Conservation (phyloP, 768 basidiomycete genomes). For the Lactifluus volemus region DNA sequence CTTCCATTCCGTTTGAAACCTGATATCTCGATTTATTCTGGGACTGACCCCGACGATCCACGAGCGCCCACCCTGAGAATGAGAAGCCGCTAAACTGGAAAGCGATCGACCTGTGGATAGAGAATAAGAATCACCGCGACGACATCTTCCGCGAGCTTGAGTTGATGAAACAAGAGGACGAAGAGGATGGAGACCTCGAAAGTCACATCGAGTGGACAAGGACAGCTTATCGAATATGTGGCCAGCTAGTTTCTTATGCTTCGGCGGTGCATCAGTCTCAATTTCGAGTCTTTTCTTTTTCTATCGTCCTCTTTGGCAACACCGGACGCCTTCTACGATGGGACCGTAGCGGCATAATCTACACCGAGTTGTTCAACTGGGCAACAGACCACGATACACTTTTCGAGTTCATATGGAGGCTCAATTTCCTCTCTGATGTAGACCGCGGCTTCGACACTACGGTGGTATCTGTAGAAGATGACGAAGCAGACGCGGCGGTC, state of each 20-base stretch:
- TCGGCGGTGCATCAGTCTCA: background rate
- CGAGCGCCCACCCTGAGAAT: background rate
- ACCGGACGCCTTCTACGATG: slow-evolving; percentile 5
- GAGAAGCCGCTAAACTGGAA: background rate
- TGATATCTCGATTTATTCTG: background rate
- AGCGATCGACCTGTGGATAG: background rate
- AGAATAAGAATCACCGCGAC: background rate
- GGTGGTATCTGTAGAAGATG: background rate
- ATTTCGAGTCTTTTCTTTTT: background rate
- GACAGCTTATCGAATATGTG: background rate
- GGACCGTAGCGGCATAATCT: slow-evolving; percentile 2
- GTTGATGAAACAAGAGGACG: background rate
- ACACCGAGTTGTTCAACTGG: slow-evolving; percentile 5
- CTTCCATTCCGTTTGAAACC: background rate
- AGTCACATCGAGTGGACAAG: background rate
- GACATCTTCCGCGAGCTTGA: background rate
- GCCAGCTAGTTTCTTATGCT: background rate
- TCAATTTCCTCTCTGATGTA: background rate
- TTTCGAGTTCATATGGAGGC: slow-evolving; percentile 6
- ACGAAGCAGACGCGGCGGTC: background rate
- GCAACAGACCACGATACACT: background rate
- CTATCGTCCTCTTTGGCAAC: background rate
- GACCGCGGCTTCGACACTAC: background rate
- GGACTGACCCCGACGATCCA: background rate
- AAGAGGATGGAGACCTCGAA: background rate